A percentile compares a stretch with the other conserved stretches of the same genome.
phyloP scores from a whole-genome alignment of 306 rosid genomes.

The Bauhinia variegata region DNA sequence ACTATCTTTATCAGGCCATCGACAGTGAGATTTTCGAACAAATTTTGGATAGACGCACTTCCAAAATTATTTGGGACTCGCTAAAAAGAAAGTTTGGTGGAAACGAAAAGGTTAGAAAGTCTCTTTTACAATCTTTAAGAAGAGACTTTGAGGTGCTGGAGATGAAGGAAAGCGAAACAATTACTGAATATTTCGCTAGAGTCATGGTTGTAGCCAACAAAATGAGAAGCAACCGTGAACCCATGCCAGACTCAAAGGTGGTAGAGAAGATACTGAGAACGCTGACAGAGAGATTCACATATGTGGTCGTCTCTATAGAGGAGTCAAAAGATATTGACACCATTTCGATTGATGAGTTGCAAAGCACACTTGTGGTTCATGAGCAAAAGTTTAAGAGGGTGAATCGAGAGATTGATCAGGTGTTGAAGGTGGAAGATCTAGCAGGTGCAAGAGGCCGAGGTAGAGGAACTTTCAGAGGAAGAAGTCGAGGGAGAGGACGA shows the following conservation, averaged over 20 bases:
- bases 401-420: no score
- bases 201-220: background rate
- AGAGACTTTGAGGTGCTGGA: constrained; percentile 16
- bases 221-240: background rate
- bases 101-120: no score
- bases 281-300: background rate
- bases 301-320: background rate
- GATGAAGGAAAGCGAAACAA: constrained; percentile 8
- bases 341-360: background rate
- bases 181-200: background rate
- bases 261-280: background rate
- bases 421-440: no score
- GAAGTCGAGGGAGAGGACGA: no score
- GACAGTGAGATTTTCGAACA: background rate
- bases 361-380: background rate
- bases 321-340: background rate
- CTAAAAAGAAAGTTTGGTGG: no score
- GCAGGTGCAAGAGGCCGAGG: no score
- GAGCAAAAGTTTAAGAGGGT: no score
- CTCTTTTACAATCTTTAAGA: no score
- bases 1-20: background rate
- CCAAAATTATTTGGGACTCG: background rate
- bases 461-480: no score
- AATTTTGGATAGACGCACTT: background rate
- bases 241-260: background rate